These are phyloP conservation scores for Stephania yunnanensis DNA, from an alignment of 164 flowering plant species.

Conservation along the genomic window DNA sequence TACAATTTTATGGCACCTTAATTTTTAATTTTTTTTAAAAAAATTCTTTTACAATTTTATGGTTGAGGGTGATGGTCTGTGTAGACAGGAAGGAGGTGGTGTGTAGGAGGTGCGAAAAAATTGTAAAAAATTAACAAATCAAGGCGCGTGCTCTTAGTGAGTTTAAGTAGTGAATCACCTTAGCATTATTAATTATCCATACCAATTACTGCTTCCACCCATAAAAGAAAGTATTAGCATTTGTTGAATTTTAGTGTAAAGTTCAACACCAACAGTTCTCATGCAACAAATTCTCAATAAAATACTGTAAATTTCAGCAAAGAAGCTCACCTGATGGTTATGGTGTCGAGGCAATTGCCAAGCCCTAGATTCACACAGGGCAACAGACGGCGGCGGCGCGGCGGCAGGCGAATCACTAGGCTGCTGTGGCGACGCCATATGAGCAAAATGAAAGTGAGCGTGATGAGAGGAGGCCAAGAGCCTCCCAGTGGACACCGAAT, in stretches of 20 bases:
- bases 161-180: too few species aligned
- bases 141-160: too few species aligned
- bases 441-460: neutral
- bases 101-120: too few species aligned
- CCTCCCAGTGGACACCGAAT: slow-evolving; percentile 2
- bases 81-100: too few species aligned
- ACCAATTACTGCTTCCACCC: neutral
- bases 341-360: slow-evolving; percentile 16
- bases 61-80: too few species aligned
- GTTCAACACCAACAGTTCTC: neutral
- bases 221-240: neutral
- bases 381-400: slow-evolving; percentile 13
- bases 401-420: neutral
- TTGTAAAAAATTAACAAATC: too few species aligned
- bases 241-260: neutral
- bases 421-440: neutral
- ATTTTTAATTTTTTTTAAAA: too few species aligned
- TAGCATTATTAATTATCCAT: too few species aligned
- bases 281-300: neutral
- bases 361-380: slow-evolving; percentile 38
- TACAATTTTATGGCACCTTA: too few species aligned
- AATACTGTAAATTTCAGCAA: neutral
- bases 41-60: too few species aligned
- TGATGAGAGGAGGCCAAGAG: neutral
- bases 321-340: slow-evolving; percentile 9